phyloP scores from a whole-genome alignment of 2,329 filamentous ascomycete species.

The Endothia cerciana region DNA sequence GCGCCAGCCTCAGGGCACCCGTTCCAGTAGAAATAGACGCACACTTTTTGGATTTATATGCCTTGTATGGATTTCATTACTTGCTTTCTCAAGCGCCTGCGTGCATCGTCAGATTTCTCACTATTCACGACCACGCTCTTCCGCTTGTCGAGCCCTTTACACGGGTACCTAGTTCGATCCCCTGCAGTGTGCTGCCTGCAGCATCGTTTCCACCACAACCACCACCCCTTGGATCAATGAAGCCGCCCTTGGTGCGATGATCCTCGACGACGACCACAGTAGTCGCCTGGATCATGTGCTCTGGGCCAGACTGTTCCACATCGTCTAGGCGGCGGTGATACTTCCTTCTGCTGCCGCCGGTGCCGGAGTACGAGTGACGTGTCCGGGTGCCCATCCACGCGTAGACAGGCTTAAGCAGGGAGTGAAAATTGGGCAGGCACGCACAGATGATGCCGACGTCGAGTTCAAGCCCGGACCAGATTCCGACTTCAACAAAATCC shows the following conservation, averaged over 20 bases:
- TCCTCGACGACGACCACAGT: constrained; percentile 15
- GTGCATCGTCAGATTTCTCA: neutral
- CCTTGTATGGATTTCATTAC: no score
- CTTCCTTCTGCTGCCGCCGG: neutral
- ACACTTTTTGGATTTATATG: no score
- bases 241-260: constrained; percentile 8
- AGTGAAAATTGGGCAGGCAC: constrained; percentile 19
- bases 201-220: neutral
- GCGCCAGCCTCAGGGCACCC: no score
- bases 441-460: constrained; percentile 22
- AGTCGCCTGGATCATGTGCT: constrained; percentile 12
- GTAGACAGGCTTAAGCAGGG: constrained; percentile 15
- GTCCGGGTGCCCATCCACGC: constrained; percentile 12
- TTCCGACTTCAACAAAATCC: constrained; percentile 16
- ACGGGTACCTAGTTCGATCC: constrained; percentile 12
- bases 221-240: neutral
- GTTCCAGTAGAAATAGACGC: no score
- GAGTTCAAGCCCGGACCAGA: constrained; percentile 17
- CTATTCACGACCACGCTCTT: constrained; percentile 18
- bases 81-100: no score
- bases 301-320: constrained; percentile 1
- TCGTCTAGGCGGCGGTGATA: neutral
- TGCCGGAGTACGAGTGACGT: neutral
- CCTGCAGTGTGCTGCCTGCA: neutral
- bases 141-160: constrained; percentile 1